These are phyloP conservation scores for Penicillium sp. DNA, from an alignment of 2,329 filamentous ascomycete genomes.

Conservation along the genomic window DNA sequence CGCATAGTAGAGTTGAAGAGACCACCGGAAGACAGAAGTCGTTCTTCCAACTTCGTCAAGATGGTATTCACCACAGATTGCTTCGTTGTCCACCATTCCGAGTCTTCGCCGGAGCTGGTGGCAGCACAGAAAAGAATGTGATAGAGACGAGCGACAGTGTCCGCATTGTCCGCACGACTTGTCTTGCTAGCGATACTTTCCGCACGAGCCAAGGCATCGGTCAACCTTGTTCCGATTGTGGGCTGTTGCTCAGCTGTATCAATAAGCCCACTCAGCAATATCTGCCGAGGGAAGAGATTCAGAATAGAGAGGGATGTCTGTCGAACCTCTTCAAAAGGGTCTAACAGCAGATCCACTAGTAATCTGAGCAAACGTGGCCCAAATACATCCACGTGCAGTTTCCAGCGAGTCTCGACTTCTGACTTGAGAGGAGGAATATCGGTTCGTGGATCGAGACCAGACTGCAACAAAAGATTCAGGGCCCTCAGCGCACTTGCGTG, in stretches of 20 bases:
- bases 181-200: conserved; percentile 53
- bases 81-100: conserved; percentile 36
- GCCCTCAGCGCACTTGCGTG: conserved; percentile 79
- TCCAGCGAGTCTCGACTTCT: conserved; percentile 52
- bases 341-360: conserved; percentile 75
- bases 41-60: conserved; percentile 61
- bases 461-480: conserved; percentile 63
- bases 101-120: conserved; percentile 20
- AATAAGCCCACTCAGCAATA: conserved; percentile 21
- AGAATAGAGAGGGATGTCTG: conserved; percentile 51
- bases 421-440: conserved; percentile 45
- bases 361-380: conserved; percentile 46
- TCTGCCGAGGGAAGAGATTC: conserved; percentile 33
- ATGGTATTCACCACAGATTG: conserved; percentile 57
- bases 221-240: conserved; percentile 25
- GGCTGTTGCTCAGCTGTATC: conserved; percentile 17
- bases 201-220: conserved; percentile 33
- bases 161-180: conserved; percentile 85
- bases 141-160: conserved; percentile 78
- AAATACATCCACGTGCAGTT: conserved; percentile 48
- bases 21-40: conserved; percentile 60
- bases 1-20: conserved; percentile 67
- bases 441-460: conserved; percentile 60
- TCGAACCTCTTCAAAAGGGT: conserved; percentile 91
- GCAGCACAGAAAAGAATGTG: conserved; percentile 66